Evolutionary conservation across 2,329 filamentous ascomycete genomes (phyloP), one percentile per base, ranked within the genome.

Genomic region (Byssoonygena ceratinophila): DNA sequence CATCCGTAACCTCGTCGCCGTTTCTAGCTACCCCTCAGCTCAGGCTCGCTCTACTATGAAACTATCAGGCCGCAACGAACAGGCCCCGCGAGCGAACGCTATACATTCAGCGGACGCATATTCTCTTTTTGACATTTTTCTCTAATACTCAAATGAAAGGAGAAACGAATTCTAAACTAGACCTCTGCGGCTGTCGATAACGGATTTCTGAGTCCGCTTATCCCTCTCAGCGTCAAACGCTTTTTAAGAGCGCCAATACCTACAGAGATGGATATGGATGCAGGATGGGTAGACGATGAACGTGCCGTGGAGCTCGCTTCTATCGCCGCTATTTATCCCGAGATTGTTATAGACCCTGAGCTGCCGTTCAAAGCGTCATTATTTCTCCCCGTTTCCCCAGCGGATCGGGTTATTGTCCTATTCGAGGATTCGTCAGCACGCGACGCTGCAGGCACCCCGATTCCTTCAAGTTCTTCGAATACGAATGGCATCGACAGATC

Each of bases 281-380:
- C 23, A 36, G 51, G 49, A 41, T 48, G n/a, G 9, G 34, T n/a
- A 40, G 50, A 53, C 8, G 79, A 83, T 61, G 80, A 83, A 59
- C 75, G 80, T 56, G 70, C 72, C 27, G 74, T 81, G 59, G 80
- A 84, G 65, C 68, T 83, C 44, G 74, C 71, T 8, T 75, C 79
- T 22, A 74, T 84, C 53, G 71, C 74, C 41, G 79, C 80, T 46
- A 84, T 84, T 53, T 84, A 74, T 55, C 80, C 80, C 1, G 80
- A 84, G 65, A 73, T 83, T 16, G 65, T 68, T 29, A 64, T 76
- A 54, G 71, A 80, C 50, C 61, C 72, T 7, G 59, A 61, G 7
- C 62, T 69, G 31, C 69, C 71, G 0, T 78, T 75, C 59, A 66
- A 67, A 52, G 78, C 77, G 1, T 72, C 70, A 3, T 69, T 84